Conservation (phyloP, 2,329 filamentous ascomycete species). For the Talaromyces pinophilus region DNA sequence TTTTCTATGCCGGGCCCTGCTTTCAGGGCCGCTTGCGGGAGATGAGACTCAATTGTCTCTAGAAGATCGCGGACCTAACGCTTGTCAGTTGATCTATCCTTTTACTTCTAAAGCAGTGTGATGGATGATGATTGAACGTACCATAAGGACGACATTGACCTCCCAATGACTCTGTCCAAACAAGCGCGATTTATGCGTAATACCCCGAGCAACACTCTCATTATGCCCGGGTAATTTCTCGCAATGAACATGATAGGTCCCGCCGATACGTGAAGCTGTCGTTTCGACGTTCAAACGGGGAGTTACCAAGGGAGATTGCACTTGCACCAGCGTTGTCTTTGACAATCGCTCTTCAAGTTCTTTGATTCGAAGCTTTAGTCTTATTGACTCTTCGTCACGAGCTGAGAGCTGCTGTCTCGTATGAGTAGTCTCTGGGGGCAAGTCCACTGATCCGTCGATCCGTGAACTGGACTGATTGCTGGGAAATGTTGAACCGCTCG, state of each 20-base stretch:
- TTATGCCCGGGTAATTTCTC: constrained; percentile 39
- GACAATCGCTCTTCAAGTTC: constrained; percentile 50
- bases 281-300: constrained; percentile 40
- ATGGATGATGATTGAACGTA: constrained; percentile 32
- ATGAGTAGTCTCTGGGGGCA: constrained; percentile 27
- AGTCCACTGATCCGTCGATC: not conserved
- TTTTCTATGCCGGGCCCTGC: constrained; percentile 44
- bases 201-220: constrained; percentile 30
- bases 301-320: constrained; percentile 25
- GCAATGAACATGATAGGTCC: constrained; percentile 48
- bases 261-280: constrained; percentile 42
- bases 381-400: constrained; percentile 44
- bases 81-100: not conserved
- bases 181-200: constrained; percentile 52
- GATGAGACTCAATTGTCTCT: constrained; percentile 5
- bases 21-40: constrained; percentile 38
- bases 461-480: constrained; percentile 23
- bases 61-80: constrained; percentile 12
- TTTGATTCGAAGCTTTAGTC: constrained; percentile 37
- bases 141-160: constrained; percentile 48
- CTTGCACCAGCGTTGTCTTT: constrained; percentile 28
- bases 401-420: constrained; percentile 27
- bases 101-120: not conserved
- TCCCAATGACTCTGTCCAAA: constrained; percentile 61
- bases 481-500: constrained; percentile 20